A percentile compares a stretch with the other conserved stretches of the same genome.
These are phyloP conservation scores for Adiantum capillusveneris DNA, from an alignment of 75 land plant genomes.

Conservation along the genomic window DNA sequence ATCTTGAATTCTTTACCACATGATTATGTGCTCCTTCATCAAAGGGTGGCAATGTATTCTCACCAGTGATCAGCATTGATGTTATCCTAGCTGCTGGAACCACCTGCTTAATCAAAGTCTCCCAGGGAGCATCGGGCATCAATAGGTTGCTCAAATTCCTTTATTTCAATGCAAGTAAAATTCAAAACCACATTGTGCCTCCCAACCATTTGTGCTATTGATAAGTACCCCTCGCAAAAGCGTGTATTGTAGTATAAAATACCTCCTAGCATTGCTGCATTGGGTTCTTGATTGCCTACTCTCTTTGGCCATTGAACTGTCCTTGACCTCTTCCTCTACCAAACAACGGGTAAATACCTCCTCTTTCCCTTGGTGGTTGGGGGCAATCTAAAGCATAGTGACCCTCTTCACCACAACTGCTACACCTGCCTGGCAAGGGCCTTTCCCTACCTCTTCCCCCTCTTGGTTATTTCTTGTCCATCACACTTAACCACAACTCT, in stretches of 20 bases:
- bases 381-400: too few species aligned
- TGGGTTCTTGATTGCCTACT: too few species aligned
- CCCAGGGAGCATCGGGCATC: slow-evolving; percentile 71
- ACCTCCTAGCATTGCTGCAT: too few species aligned
- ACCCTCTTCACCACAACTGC: too few species aligned
- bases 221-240: slow-evolving; percentile 17
- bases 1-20: slow-evolving; percentile 10
- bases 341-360: too few species aligned
- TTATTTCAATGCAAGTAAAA: slow-evolving; percentile 29
- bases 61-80: slow-evolving; percentile 15
- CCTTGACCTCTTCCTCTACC: too few species aligned
- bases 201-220: slow-evolving; percentile 20
- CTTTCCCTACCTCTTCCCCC: too few species aligned
- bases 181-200: slow-evolving; percentile 19
- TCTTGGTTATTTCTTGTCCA: too few species aligned
- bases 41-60: slow-evolving; percentile 24
- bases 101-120: slow-evolving; percentile 65
- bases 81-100: slow-evolving; percentile 34
- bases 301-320: too few species aligned
- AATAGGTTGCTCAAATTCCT: slow-evolving; percentile 15
- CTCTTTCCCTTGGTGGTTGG: too few species aligned
- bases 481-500: too few species aligned
- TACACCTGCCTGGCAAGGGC: too few species aligned
- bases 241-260: slow-evolving; percentile 24
- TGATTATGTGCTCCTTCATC: slow-evolving; percentile 21